A percentile compares a stretch with the other conserved stretches of the same genome.
These are phyloP conservation scores for Lathyrus sativus DNA, from an alignment of 306 rosid genomes.

Conservation along the genomic window DNA sequence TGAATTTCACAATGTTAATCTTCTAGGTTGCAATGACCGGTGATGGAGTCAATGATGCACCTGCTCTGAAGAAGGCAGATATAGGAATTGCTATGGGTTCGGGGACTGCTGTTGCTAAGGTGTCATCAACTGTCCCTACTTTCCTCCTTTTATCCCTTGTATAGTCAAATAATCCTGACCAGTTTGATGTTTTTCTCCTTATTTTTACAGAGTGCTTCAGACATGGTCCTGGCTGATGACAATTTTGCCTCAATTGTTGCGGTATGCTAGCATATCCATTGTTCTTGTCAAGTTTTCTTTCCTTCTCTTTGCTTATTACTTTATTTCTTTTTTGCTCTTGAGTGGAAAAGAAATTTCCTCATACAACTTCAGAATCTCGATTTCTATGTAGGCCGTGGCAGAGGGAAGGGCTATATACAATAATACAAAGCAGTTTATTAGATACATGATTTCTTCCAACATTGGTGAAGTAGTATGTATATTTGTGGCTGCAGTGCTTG, in stretches of 20 bases:
- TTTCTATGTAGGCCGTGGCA: conserved; percentile 79
- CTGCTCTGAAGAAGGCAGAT: conserved; percentile 96
- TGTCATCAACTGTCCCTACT: conserved; percentile 37
- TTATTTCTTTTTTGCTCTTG: conserved; percentile 8
- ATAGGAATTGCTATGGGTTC: conserved; percentile 99
- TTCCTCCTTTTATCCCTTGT: not conserved
- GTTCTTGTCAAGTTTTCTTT: conserved; percentile 27
- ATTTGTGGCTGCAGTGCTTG: conserved; percentile 98
- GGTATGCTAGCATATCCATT: conserved; percentile 51
- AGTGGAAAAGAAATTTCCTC: conserved; percentile 13
- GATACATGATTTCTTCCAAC: conserved; percentile 99
- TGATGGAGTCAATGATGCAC: conserved; percentile 99
- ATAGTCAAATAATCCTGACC: conserved; percentile 31
- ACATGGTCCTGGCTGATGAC: conserved; percentile 98
- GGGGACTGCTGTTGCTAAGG: conserved; percentile 99
- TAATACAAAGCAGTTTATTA: conserved; percentile 93
- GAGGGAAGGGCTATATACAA: conserved; percentile 98
- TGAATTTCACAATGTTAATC: conserved; percentile 31
- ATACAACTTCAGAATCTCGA: conserved; percentile 38
- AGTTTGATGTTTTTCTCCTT: conserved; percentile 12
- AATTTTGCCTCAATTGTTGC: conserved; percentile 97
- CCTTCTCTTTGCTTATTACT: conserved; percentile 4
- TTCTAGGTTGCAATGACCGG: conserved; percentile 99
- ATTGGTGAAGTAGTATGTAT: conserved; percentile 99
- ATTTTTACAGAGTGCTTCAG: conserved; percentile 80